Percentiles rank a stretch among this genome's conserved stretches.
These are phyloP conservation scores for Heritiera fomes DNA, from an alignment of 345 rosid species.

Conservation along the genomic window DNA sequence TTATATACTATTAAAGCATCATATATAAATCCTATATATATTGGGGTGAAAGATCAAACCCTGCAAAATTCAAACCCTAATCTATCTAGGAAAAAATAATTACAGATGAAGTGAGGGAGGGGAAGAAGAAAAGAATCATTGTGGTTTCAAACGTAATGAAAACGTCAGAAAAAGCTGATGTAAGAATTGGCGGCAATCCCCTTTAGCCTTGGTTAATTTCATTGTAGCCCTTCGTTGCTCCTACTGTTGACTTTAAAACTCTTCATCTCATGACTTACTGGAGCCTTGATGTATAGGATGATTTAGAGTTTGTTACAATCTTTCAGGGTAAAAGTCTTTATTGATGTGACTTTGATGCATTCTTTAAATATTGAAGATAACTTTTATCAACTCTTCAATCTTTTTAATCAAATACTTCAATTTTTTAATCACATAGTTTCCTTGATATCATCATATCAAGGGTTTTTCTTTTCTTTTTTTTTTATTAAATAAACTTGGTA, in stretches of 20 bases:
- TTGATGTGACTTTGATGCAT: background rate
- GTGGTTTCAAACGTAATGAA: background rate
- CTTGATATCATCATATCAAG: no score
- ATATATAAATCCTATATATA: no score
- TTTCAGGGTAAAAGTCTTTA: background rate
- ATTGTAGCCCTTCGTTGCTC: background rate
- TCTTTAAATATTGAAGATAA: background rate
- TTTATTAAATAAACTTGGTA: no score
- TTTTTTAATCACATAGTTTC: no score
- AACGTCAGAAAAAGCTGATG: conserved; percentile 10
- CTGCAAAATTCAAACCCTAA: background rate
- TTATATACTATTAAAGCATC: no score
- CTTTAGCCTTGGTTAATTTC: background rate
- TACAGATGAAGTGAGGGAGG: background rate
- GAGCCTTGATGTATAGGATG: background rate
- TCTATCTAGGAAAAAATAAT: background rate
- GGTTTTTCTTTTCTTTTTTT: no score
- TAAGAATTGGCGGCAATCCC: conserved; percentile 15
- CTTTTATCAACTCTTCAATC: background rate
- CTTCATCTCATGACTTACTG: no score
- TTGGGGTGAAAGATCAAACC: background rate
- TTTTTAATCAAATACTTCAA: background rate
- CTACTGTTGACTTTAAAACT: background rate
- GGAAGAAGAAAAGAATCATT: no score
- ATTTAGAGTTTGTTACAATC: background rate